These are phyloP conservation scores for Zopfia rhizophila DNA, from an alignment of 2,329 filamentous ascomycete genomes.

Conservation along the genomic window DNA sequence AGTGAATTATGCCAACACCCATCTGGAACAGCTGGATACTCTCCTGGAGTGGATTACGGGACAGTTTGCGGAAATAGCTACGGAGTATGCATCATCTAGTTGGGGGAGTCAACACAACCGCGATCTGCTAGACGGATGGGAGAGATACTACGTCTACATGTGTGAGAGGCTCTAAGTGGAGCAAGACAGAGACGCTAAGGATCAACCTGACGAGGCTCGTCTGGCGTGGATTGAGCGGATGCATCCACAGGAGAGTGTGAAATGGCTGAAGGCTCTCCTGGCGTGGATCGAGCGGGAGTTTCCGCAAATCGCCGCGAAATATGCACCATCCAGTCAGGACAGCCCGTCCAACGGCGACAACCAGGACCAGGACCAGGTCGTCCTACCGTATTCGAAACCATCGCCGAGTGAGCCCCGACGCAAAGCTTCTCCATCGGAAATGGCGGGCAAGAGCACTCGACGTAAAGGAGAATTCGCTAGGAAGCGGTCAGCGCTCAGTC, in stretches of 20 bases:
- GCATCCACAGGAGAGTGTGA: slow-evolving; percentile 7
- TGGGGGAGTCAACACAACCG: slow-evolving; percentile 11
- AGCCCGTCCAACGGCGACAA: slow-evolving; percentile 4
- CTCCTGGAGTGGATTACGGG: slow-evolving; percentile 11
- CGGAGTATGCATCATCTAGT: slow-evolving; percentile 6
- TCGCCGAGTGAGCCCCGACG: slow-evolving; percentile 2
- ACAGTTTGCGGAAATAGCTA: slow-evolving; percentile 10
- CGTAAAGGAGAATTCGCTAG: slow-evolving; percentile 1
- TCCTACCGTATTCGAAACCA: slow-evolving; percentile 7
- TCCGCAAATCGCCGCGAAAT: slow-evolving; percentile 8
- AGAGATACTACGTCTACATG: slow-evolving; percentile 10
- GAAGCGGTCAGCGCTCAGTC: slow-evolving; percentile 9
- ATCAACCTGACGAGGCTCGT: too few species aligned
- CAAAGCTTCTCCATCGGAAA: slow-evolving; percentile 4
- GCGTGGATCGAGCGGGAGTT: slow-evolving; percentile 12
- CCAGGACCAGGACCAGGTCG: slow-evolving; percentile 3
- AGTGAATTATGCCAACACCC: slow-evolving; percentile 10
- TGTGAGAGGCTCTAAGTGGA: slow-evolving; percentile 5
- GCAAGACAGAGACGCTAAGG: slow-evolving; percentile 3
- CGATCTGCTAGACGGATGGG: slow-evolving; percentile 11
- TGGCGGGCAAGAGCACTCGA: slow-evolving; percentile 6
- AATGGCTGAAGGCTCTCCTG: slow-evolving; percentile 7
- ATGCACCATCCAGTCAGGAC: slow-evolving; percentile 8
- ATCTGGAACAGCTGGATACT: slow-evolving; percentile 11
- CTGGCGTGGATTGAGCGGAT: not conserved